phyloP scores from a whole-genome alignment of 192 early-diverging fungal genomes.

The Backusella liffmaniae region DNA sequence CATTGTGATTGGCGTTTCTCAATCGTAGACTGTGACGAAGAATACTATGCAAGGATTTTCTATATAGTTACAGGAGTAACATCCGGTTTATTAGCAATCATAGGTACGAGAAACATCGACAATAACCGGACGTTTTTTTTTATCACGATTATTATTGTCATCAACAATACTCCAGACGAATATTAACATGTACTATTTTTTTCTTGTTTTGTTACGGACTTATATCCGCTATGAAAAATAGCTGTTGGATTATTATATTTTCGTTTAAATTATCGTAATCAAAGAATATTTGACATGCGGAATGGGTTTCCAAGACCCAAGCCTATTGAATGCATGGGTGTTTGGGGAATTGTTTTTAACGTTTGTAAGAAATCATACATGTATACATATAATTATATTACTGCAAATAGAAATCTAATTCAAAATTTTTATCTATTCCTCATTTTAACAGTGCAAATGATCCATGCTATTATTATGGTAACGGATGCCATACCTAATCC shows the following conservation, averaged over 20 bases:
- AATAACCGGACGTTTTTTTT: not conserved
- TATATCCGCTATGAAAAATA: not conserved
- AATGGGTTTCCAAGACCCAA: constrained; percentile 12
- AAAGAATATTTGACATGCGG: constrained; percentile 9
- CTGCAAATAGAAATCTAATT: not conserved
- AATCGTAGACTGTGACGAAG: not conserved
- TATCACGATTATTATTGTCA: not conserved
- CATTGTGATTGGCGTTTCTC: constrained; percentile 6
- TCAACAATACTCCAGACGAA: not conserved
- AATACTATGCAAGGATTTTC: not conserved
- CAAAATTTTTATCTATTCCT: not conserved
- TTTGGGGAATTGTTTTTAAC: constrained; percentile 2
- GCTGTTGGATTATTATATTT: not conserved
- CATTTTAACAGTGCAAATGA: not conserved
- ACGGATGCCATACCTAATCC: constrained; percentile 12
- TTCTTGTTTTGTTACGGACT: not conserved
- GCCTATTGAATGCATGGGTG: constrained; percentile 3
- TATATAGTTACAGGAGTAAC: not conserved
- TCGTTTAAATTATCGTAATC: constrained; percentile 9
- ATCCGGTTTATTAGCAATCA: not conserved
- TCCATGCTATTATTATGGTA: not conserved
- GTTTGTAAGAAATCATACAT: not conserved
- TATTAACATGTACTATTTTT: not conserved
- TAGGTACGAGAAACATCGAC: not conserved
- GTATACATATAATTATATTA: not conserved